Conservation (phyloP, 306 rosid genomes). For the Dicorynia guianensis region DNA sequence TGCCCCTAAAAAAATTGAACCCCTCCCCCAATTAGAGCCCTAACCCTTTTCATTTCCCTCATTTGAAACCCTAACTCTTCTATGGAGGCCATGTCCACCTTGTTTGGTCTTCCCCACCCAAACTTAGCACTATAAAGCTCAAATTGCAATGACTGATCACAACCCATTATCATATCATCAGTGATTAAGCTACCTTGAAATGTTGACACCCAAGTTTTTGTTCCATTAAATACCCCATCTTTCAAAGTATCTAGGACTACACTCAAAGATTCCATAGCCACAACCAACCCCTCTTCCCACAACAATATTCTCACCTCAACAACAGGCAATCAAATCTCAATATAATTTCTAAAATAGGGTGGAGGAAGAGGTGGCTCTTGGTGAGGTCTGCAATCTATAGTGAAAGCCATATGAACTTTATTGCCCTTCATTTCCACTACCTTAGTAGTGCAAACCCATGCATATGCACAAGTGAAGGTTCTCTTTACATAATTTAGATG, state of each 20-base stretch:
- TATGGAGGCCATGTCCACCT: constrained; percentile 59
- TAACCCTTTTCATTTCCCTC: too few species aligned
- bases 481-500: constrained; percentile 22
- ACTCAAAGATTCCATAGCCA: constrained; percentile 28
- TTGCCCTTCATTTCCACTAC: constrained; percentile 35
- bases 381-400: constrained; percentile 46
- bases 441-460: constrained; percentile 39
- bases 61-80: too few species aligned
- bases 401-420: neutral
- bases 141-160: constrained; percentile 59
- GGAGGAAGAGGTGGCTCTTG: constrained; percentile 48
- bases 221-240: constrained; percentile 43
- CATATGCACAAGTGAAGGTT: constrained; percentile 43
- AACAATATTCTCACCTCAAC: constrained; percentile 25
- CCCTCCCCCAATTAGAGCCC: too few species aligned
- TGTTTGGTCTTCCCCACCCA: too few species aligned
- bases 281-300: constrained; percentile 44
- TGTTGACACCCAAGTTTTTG: constrained; percentile 36
- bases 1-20: too few species aligned
- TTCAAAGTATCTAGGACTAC: constrained; percentile 44
- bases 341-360: constrained; percentile 65
- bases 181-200: neutral
- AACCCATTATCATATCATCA: constrained; percentile 16
- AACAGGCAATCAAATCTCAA: neutral
- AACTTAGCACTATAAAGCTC: constrained; percentile 47